phyloP scores from a whole-genome alignment of 306 rosid genomes.

The Ochetophila trinervis region DNA sequence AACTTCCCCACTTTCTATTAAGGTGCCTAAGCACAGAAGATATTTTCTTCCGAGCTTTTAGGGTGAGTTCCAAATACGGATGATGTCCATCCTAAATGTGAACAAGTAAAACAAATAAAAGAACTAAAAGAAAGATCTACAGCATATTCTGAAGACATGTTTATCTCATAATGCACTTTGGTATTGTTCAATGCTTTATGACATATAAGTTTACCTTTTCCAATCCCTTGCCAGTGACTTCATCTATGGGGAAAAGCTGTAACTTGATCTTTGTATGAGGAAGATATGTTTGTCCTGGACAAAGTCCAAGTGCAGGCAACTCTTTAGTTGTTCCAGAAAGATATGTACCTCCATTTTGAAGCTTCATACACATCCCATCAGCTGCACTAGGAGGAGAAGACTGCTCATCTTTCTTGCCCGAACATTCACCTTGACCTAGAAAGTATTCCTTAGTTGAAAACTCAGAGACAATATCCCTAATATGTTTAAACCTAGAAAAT shows the following conservation, averaged over 20 bases:
- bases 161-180: neutral
- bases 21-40: constrained; percentile 77
- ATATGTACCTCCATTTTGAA: constrained; percentile 13
- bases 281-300: constrained; percentile 33
- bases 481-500: constrained; percentile 12
- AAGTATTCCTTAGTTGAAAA: constrained; percentile 14
- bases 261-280: constrained; percentile 64
- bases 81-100: constrained; percentile 62
- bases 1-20: constrained; percentile 74
- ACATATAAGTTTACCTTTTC: constrained; percentile 55
- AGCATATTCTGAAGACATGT: constrained; percentile 2
- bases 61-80: constrained; percentile 79
- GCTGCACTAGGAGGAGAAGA: constrained; percentile 27
- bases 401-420: constrained; percentile 29
- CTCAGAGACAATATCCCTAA: neutral
- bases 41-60: constrained; percentile 69
- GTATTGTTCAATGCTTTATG: constrained; percentile 27
- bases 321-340: constrained; percentile 18
- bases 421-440: constrained; percentile 32
- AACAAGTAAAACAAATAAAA: constrained; percentile 11
- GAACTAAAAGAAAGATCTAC: neutral
- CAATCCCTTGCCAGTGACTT: constrained; percentile 51
- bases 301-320: constrained; percentile 23
- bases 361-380: constrained; percentile 16
- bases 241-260: constrained; percentile 78